Percentiles rank a stretch among this genome's conserved stretches.
These are phyloP conservation scores for Penicillium argentinense DNA, from an alignment of 495 filamentous ascomycete species.

Conservation along the genomic window DNA sequence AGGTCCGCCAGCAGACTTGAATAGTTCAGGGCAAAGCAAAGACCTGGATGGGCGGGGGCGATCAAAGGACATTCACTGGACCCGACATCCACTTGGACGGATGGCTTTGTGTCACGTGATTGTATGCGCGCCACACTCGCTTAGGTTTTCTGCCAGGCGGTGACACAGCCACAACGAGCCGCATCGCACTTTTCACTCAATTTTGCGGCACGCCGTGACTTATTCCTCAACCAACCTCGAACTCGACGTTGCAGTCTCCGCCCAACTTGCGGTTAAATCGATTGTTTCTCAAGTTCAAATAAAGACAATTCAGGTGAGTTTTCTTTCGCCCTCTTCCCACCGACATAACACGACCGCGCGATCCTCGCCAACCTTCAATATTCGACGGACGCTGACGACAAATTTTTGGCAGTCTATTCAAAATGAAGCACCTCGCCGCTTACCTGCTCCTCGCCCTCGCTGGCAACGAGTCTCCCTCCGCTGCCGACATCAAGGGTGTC, in stretches of 20 bases:
- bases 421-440: conserved; percentile 99
- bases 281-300: conserved; percentile 85
- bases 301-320: conserved; percentile 29
- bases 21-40: conserved; percentile 12
- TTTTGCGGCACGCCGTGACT: conserved; percentile 26
- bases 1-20: not conserved
- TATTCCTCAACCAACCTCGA: conserved; percentile 39
- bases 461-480: conserved; percentile 88
- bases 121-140: conserved; percentile 26
- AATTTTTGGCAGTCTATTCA: conserved; percentile 44
- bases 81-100: too few relatives aligned
- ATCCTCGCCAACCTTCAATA: conserved; percentile 1
- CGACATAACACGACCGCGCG: not conserved
- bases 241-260: conserved; percentile 88
- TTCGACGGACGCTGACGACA: conserved; percentile 13
- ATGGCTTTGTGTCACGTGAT: conserved; percentile 33
- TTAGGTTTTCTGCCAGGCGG: conserved; percentile 35
- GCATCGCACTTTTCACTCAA: conserved; percentile 47
- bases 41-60: conserved; percentile 8
- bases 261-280: conserved; percentile 85
- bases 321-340: not conserved
- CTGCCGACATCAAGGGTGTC: conserved; percentile 84
- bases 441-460: conserved; percentile 95
- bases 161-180: conserved; percentile 39
- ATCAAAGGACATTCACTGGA: not conserved